Evolutionary conservation across 345 rosid species (phyloP).

Genomic region (Pistacia vera): DNA sequence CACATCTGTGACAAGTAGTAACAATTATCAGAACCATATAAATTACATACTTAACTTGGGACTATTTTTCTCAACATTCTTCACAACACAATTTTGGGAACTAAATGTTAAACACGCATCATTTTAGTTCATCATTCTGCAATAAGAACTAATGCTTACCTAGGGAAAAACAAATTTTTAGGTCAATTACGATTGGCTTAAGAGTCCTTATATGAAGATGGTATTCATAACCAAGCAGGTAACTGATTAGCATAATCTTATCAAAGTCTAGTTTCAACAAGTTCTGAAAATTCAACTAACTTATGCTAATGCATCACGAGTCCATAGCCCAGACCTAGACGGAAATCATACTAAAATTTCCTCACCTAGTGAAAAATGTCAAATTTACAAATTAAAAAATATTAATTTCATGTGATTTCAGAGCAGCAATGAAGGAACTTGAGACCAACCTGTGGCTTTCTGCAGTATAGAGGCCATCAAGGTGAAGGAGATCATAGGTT

Average conservation of each 20-base stretch:
- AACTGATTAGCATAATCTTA: neutral
- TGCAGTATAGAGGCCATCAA: slow-evolving; percentile 82
- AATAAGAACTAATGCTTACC: neutral
- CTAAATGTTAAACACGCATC: neutral
- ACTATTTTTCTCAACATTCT: neutral
- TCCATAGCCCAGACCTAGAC: neutral
- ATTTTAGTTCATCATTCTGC: too few species aligned
- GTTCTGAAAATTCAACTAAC: neutral
- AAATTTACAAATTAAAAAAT: slow-evolving; percentile 6
- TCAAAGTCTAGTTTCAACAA: neutral
- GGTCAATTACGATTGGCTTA: neutral
- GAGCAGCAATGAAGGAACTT: neutral
- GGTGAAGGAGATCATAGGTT: slow-evolving; percentile 93
- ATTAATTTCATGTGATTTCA: neutral
- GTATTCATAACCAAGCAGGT: neutral
- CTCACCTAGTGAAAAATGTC: neutral
- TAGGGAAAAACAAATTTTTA: neutral
- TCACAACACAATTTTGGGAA: neutral
- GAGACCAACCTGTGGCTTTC: slow-evolving; percentile 78
- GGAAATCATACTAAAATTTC: neutral
- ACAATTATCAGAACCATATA: slow-evolving; percentile 17
- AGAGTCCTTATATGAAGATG: neutral
- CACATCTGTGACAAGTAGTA: slow-evolving; percentile 59
- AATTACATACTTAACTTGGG: too few species aligned
- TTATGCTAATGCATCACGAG: neutral